A percentile compares a stretch with the other conserved stretches of the same genome.
These are phyloP conservation scores for Glycyrrhiza uralensis DNA, from an alignment of 306 rosid species.

Conservation along the genomic window DNA sequence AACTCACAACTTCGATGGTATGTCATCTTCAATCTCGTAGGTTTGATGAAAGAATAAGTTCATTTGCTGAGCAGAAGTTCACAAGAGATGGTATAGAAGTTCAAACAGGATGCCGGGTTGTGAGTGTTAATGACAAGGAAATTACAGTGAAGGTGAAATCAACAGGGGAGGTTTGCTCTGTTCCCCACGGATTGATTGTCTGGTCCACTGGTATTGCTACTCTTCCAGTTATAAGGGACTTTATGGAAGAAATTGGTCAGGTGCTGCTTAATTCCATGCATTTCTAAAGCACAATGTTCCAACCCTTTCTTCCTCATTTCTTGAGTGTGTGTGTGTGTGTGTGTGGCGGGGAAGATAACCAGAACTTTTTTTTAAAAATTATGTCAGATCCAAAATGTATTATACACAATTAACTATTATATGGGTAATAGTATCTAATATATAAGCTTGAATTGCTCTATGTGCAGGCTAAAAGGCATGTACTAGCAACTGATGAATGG, in stretches of 20 bases:
- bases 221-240: slow-evolving; percentile 81
- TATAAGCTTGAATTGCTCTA: slow-evolving; percentile 17
- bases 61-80: slow-evolving; percentile 85
- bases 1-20: neutral
- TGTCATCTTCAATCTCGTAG: slow-evolving; percentile 41
- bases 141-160: slow-evolving; percentile 68
- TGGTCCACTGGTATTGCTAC: slow-evolving; percentile 95
- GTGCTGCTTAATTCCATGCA: slow-evolving; percentile 42
- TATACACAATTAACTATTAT: neutral
- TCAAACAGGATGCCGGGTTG: slow-evolving; percentile 87
- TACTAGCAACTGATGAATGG: slow-evolving; percentile 85
- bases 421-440: neutral
- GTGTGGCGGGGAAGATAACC: neutral
- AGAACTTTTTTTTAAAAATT: neutral
- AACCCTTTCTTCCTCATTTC: neutral
- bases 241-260: slow-evolving; percentile 94
- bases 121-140: slow-evolving; percentile 70
- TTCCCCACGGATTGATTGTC: slow-evolving; percentile 84
- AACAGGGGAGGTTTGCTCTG: slow-evolving; percentile 59
- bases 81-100: slow-evolving; percentile 82
- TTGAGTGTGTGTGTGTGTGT: neutral
- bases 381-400: neutral
- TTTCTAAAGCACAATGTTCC: neutral
- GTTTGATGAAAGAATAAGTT: slow-evolving; percentile 92
- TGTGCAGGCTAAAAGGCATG: slow-evolving; percentile 66